These are phyloP conservation scores for Paracorniculantispora psalliotae DNA, from an alignment of 2,329 filamentous ascomycete species.

Conservation along the genomic window DNA sequence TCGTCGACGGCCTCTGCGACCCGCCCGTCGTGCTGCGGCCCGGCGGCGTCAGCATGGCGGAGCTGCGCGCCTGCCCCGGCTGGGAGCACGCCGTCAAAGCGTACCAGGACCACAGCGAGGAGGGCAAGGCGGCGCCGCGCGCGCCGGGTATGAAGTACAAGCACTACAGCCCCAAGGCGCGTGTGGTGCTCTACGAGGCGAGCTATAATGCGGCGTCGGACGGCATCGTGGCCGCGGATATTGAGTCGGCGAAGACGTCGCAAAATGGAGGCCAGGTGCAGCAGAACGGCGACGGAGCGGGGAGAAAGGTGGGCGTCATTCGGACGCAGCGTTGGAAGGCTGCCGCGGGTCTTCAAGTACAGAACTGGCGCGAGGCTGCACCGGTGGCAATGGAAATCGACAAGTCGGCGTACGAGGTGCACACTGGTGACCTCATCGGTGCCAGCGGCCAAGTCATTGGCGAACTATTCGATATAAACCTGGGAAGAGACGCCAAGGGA, in stretches of 20 bases:
- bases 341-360: slow-evolving; percentile 34
- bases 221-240: slow-evolving; percentile 33
- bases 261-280: slow-evolving; percentile 10
- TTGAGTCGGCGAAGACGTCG: slow-evolving; percentile 25
- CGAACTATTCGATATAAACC: slow-evolving; percentile 60
- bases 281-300: slow-evolving; percentile 10
- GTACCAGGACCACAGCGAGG: slow-evolving; percentile 71
- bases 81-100: slow-evolving; percentile 76
- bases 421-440: slow-evolving; percentile 35
- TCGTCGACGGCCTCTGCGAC: slow-evolving; percentile 80
- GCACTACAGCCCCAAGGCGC: slow-evolving; percentile 90
- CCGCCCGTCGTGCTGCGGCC: slow-evolving; percentile 82
- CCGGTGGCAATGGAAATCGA: slow-evolving; percentile 20
- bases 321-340: slow-evolving; percentile 50
- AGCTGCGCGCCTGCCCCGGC: slow-evolving; percentile 66
- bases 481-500: slow-evolving; percentile 64
- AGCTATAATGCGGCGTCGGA: slow-evolving; percentile 29
- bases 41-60: slow-evolving; percentile 79
- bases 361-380: slow-evolving; percentile 23
- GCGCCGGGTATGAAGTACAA: slow-evolving; percentile 99
- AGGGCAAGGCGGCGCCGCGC: slow-evolving; percentile 61
- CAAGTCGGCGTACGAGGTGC: slow-evolving; percentile 34
- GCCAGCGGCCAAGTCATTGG: slow-evolving; percentile 30
- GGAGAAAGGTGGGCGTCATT: slow-evolving; percentile 45
- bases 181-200: slow-evolving; percentile 75